These are phyloP conservation scores for Dictyostelium discoideum DNA, from an alignment of 78 protist species.

Conservation along the genomic window DNA sequence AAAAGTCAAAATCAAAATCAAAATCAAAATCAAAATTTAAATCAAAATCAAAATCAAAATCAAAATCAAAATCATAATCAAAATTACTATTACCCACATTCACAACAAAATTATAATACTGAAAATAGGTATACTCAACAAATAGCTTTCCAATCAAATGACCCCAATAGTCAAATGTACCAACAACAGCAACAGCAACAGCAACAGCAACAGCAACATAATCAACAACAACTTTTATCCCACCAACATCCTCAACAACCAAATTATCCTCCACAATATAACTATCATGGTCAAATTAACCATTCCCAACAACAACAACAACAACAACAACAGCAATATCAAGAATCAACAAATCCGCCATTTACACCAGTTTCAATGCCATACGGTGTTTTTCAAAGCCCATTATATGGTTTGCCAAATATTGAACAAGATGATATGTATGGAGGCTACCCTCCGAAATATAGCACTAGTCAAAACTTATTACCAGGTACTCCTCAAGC, in stretches of 20 bases:
- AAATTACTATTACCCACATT: neutral
- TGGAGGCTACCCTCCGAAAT: neutral
- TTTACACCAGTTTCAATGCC: slow-evolving; percentile 13
- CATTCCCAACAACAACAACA: neutral
- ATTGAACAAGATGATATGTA: slow-evolving; percentile 34
- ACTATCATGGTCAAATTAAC: neutral
- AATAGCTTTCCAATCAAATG: neutral
- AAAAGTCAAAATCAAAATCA: neutral
- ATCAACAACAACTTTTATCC: neutral
- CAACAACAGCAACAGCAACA: neutral
- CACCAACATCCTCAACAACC: neutral
- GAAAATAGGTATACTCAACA: too few relatives aligned
- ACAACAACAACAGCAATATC: neutral
- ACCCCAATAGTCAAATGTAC: neutral
- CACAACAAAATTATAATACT: neutral
- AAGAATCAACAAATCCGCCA: neutral
- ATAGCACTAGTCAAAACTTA: neutral
- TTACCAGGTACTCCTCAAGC: neutral
- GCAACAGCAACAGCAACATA: neutral
- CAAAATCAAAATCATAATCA: neutral
- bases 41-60: neutral
- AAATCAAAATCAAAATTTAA: neutral
- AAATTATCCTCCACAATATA: neutral
- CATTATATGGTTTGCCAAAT: slow-evolving; percentile 49
- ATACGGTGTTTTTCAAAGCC: slow-evolving; percentile 16